A percentile compares a stretch with the other conserved stretches of the same genome.
phyloP scores from a whole-genome alignment of 192 early-diverging fungal species.

The Coemansia javaensis region DNA sequence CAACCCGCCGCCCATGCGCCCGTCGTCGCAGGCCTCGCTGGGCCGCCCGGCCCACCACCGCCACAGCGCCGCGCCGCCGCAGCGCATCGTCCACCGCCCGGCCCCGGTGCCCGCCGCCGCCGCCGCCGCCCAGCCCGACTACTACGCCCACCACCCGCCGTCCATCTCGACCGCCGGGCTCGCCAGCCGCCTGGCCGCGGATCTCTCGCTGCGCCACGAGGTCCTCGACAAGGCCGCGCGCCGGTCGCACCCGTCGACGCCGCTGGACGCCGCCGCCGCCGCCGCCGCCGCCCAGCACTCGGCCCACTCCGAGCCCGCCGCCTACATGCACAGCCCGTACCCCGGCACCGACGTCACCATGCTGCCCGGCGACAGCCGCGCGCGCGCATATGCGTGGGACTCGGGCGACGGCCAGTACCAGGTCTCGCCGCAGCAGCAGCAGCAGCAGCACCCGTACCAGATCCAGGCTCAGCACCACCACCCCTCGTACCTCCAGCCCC shows the following conservation, averaged over 20 bases:
- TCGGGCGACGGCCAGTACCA: conserved; percentile 8
- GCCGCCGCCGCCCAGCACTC: conserved; percentile 12
- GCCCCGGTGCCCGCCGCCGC: conserved; percentile 6
- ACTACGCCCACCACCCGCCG: conserved; percentile 21
- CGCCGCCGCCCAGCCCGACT: conserved; percentile 12
- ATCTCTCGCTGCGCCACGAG: conserved; percentile 33
- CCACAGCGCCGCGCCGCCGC: too few species aligned
- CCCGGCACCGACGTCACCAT: conserved; percentile 25
- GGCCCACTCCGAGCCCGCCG: too few species aligned
- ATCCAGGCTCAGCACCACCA: too few species aligned
- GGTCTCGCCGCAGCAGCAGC: conserved; percentile 1
- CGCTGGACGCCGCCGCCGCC: conserved; percentile 15
- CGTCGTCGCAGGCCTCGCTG: conserved; percentile 27
- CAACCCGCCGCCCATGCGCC: conserved; percentile 23
- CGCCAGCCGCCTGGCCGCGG: conserved; percentile 8
- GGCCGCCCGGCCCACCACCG: too few species aligned
- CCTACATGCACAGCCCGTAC: conserved; percentile 1
- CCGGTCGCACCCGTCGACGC: conserved; percentile 37
- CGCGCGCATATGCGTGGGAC: conserved; percentile 20
- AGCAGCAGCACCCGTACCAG: conserved; percentile 7
- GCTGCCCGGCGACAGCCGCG: conserved; percentile 27
- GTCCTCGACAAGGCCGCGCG: conserved; percentile 43
- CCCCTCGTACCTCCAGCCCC: too few species aligned
- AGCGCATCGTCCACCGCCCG: conserved; percentile 7
- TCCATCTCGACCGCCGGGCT: not conserved